Conservation (phyloP, 139 green algal species). For the Nannochloris sp. region DNA sequence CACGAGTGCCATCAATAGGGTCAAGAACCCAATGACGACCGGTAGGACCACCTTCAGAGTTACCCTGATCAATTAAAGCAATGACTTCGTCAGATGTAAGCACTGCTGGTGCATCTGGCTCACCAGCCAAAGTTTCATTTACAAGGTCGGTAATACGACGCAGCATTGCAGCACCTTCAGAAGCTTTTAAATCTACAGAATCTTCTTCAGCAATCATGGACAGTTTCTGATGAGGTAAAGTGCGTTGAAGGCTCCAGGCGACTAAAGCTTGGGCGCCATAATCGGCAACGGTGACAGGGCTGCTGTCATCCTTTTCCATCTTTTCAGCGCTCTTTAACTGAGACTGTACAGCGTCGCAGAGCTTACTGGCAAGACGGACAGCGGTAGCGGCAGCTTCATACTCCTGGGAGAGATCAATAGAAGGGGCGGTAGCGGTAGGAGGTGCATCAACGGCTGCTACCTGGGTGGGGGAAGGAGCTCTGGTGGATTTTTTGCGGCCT, state of each 20-base stretch:
- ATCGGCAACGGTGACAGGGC: constrained; percentile 92
- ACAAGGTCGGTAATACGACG: constrained; percentile 79
- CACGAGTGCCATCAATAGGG: constrained; percentile 88
- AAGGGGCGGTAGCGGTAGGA: neutral
- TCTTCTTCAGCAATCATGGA: constrained; percentile 92
- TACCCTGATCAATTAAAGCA: constrained; percentile 68
- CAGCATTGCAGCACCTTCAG: constrained; percentile 56
- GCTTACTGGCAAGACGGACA: constrained; percentile 49
- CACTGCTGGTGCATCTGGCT: neutral
- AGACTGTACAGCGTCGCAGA: constrained; percentile 69
- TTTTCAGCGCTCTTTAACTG: constrained; percentile 54
- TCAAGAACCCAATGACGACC: constrained; percentile 91
- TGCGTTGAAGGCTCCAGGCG: constrained; percentile 68
- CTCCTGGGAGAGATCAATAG: constrained; percentile 22
- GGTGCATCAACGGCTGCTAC: too few species aligned
- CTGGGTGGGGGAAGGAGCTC: too few species aligned
- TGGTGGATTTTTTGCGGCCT: too few species aligned
- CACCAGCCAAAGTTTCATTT: constrained; percentile 45
- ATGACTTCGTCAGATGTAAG: constrained; percentile 27
- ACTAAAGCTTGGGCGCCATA: constrained; percentile 89
- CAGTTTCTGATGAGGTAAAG: constrained; percentile 35
- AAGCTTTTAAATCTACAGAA: constrained; percentile 49
- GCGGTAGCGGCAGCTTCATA: constrained; percentile 46
- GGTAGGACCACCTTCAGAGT: constrained; percentile 50
- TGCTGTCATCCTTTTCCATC: constrained; percentile 74